A percentile compares a stretch with the other conserved stretches of the same genome.
phyloP scores from a whole-genome alignment of 768 basidiomycete genomes.

The Hygrophorus russula region DNA sequence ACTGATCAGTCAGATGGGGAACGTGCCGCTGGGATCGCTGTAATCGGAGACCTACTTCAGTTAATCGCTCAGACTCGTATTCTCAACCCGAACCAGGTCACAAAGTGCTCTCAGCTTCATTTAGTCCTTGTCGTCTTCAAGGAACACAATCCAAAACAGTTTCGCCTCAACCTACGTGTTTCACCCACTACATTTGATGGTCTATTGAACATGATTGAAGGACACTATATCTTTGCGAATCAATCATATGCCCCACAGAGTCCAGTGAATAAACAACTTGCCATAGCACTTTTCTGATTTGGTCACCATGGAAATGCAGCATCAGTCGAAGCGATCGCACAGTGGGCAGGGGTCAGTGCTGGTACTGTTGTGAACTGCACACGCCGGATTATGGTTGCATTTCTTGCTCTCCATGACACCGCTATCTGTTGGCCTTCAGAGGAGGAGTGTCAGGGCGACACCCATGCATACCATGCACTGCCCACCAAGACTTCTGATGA shows the following conservation, averaged over 20 bases:
- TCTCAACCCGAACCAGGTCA: constrained; percentile 9
- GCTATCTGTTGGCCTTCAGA: too few relatives aligned
- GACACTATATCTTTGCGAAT: constrained; percentile 18
- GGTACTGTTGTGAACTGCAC: constrained; percentile 15
- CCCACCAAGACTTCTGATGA: too few relatives aligned
- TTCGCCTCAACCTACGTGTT: constrained; percentile 17
- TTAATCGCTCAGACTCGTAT: constrained; percentile 5
- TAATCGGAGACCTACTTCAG: constrained; percentile 7
- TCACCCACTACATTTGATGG: constrained; percentile 14
- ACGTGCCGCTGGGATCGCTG: not conserved
- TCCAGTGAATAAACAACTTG: constrained; percentile 18
- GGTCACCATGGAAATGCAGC: constrained; percentile 21
- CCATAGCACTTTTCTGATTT: constrained; percentile 15
- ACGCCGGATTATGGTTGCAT: constrained; percentile 11
- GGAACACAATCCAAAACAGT: constrained; percentile 10
- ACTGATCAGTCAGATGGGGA: too few relatives aligned
- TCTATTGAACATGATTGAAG: constrained; percentile 10
- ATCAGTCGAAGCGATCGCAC: constrained; percentile 13
- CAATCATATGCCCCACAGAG: constrained; percentile 12
- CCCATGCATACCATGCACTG: too few relatives aligned
- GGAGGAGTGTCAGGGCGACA: too few relatives aligned
- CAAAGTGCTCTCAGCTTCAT: constrained; percentile 12
- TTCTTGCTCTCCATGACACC: constrained; percentile 11
- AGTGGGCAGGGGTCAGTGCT: constrained; percentile 14
- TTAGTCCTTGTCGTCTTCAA: constrained; percentile 16